Conservation (phyloP, 176 grass and related monocot genomes). For the Phragmites australis region DNA sequence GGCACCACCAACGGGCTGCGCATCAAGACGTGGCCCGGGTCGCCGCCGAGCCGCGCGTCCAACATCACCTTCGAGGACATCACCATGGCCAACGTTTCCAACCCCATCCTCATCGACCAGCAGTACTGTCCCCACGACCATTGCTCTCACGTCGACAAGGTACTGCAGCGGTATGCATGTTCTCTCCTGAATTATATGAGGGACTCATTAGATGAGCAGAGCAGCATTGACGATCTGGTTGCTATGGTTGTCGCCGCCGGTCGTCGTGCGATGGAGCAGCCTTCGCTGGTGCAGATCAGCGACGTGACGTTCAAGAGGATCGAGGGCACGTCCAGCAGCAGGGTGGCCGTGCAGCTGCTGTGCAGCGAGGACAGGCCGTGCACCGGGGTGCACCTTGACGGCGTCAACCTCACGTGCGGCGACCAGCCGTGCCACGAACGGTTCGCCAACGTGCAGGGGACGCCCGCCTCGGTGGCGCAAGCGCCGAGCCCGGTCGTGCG, state of each 20-base stretch:
- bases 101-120: conserved; percentile 84
- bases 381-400: conserved; percentile 31
- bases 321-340: conserved; percentile 46
- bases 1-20: conserved; percentile 63
- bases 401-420: conserved; percentile 38
- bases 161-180: too few relatives aligned
- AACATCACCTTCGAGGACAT: conserved; percentile 75
- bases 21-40: conserved; percentile 73
- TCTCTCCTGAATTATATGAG: too few relatives aligned
- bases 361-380: conserved; percentile 50
- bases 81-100: conserved; percentile 46
- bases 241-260: too few relatives aligned
- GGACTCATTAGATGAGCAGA: too few relatives aligned
- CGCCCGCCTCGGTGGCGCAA: not conserved
- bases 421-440: not conserved
- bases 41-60: conserved; percentile 39
- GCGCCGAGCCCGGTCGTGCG: not conserved
- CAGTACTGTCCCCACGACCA: conserved; percentile 47
- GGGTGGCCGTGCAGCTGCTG: conserved; percentile 37
- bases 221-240: too few relatives aligned
- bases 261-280: too few relatives aligned
- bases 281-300: conserved; percentile 54
- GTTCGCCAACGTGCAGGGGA: conserved; percentile 21
- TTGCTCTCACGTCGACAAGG: conserved; percentile 37
- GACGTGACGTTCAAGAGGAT: conserved; percentile 48